Conservation (phyloP, 805 yeast genomes). For the Scheffersomyces spartinae region DNA sequence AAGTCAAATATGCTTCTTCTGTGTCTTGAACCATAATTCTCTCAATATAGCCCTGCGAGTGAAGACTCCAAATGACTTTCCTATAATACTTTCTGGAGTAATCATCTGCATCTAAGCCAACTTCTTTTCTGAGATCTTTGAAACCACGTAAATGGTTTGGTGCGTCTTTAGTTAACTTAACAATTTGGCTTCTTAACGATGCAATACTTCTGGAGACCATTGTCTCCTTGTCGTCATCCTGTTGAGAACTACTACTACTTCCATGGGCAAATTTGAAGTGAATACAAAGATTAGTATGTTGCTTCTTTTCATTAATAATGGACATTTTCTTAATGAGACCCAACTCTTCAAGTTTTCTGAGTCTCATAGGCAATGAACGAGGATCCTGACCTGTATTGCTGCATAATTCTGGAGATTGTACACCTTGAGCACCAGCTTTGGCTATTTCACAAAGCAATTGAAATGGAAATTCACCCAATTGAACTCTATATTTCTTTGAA, state of each 20-base stretch:
- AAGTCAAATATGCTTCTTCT: conserved; percentile 18
- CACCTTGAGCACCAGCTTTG: conserved; percentile 41
- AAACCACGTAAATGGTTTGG: conserved; percentile 52
- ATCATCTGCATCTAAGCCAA: conserved; percentile 34
- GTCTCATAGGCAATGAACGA: conserved; percentile 54
- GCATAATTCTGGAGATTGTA: conserved; percentile 47
- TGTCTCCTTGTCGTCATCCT: conserved; percentile 13
- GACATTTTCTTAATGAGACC: conserved; percentile 34
- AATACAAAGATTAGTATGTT: conserved; percentile 40
- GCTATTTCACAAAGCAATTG: conserved; percentile 57
- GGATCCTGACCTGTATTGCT: conserved; percentile 55
- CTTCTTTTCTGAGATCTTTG: conserved; percentile 47
- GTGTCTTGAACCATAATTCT: conserved; percentile 37
- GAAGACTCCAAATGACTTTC: conserved; percentile 34
- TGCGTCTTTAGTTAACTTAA: conserved; percentile 41
- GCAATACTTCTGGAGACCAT: conserved; percentile 18
- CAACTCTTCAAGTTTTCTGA: conserved; percentile 39
- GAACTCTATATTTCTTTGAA: conserved; percentile 35
- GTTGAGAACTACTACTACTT: conserved; percentile 11
- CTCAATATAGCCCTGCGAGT: conserved; percentile 33
- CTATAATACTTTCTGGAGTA: conserved; percentile 35
- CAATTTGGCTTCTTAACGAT: conserved; percentile 21
- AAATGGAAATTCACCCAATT: conserved; percentile 39
- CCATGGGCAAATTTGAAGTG: conserved; percentile 34
- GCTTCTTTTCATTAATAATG: conserved; percentile 16